Base-by-base conservation (phyloP, 305 asterid genomes). In the Salvia sclarea region DNA sequence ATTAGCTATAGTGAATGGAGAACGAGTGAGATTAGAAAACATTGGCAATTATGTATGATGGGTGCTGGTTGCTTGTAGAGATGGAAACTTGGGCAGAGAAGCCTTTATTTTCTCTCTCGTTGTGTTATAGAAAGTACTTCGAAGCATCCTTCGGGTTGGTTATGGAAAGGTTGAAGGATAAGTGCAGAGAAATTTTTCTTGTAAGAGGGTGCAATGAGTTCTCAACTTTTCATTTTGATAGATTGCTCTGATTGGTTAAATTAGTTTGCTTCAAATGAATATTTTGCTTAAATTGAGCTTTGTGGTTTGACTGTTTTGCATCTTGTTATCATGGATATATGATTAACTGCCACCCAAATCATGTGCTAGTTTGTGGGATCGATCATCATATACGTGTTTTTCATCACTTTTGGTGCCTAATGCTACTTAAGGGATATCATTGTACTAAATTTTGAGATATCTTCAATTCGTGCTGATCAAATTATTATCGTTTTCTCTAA, bases 151-250 rank as follows among this genome's bases (percentile, higher is more conserved):
- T 72, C 61, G 70, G 64, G 50, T 54, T 71, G 62, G 70, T 69
- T 71, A 81, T 78, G 91, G 80, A 60, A 57, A 76, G 71, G 53
- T 68, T 84, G 75, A 88, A 79, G 82, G 74, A 58, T 67, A 79
- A 64, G 61, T 83, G 74, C 81, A 71, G 61, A 72, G 64, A 77
- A 44, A 24, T 75, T 70, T 71, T 77, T 69, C 59, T 65, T 65
- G 87, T 81, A 79, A 78, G 92, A 74, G 76, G 69, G 78, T 71
- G 66, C 70, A 38, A 43, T 28, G 74, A 75, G 75, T 74, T 45
- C 38, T 61, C 17, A 45, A 44, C 70, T 20, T 56, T 53, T 44
- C 62, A 33, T 56, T 44, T 30, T 5, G 50, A 44, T 49, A 33
- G 24, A 21, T 57, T 72, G 47, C 61, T 68, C 49, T 69, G 45